Evolutionary conservation across 2,329 filamentous ascomycete species (phyloP).

Genomic region (Fusarium sp.): DNA sequence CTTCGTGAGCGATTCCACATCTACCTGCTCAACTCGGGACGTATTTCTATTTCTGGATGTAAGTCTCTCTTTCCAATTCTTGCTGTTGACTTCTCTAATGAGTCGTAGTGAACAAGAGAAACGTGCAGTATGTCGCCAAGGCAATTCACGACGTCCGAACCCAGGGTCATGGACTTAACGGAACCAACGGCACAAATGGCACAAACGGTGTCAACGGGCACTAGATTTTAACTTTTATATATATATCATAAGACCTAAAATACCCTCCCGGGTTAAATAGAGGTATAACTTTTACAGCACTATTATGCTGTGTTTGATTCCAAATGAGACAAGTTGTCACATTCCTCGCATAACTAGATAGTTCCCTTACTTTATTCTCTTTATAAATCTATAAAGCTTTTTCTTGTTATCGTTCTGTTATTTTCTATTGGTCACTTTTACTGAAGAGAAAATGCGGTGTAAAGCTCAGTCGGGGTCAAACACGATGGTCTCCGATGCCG

Average conservation of each 20-base stretch:
- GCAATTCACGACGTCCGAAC: constrained; percentile 78
- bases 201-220: constrained; percentile 16
- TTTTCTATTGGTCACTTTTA: accelerated
- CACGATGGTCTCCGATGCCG: neutral
- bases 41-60: constrained; percentile 35
- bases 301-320: neutral
- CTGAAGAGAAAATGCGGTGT: neutral
- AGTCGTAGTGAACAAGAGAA: constrained; percentile 60
- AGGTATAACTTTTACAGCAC: neutral
- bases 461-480: too few species aligned
- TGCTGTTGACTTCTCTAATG: constrained; percentile 56
- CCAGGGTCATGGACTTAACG: neutral
- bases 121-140: constrained; percentile 91
- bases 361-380: accelerated
- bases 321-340: neutral
- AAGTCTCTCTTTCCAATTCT: constrained; percentile 55
- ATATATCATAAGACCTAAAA: neutral
- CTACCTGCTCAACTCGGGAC: constrained; percentile 66
- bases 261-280: neutral
- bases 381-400: accelerated
- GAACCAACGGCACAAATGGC: constrained; percentile 8
- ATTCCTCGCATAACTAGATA: accelerated
- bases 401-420: accelerated
- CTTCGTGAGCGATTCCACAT: constrained; percentile 77
- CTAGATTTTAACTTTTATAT: neutral